Evolutionary conservation across 73 alveolate genomes (phyloP).

Genomic region (Paramecium tetraurelia): DNA sequence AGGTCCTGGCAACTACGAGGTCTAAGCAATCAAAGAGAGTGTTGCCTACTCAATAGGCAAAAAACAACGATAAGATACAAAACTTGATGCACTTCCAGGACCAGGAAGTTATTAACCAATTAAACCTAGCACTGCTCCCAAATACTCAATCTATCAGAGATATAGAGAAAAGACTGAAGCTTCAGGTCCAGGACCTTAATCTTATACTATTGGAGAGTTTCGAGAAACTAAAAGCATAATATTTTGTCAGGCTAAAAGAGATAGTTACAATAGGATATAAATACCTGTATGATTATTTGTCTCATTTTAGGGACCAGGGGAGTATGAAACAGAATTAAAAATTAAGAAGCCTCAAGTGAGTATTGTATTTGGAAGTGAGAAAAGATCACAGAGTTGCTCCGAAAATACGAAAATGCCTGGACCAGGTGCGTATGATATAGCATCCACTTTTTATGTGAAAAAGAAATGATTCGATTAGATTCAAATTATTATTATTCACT

Average conservation of each 20-base stretch:
- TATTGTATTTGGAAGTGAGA: slow-evolving; percentile 34
- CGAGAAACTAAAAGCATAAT: slow-evolving; percentile 6
- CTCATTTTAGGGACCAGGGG: slow-evolving; percentile 4
- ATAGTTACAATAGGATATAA: not conserved
- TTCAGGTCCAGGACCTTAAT: slow-evolving; percentile 31
- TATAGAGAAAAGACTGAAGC: not conserved
- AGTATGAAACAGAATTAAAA: not conserved
- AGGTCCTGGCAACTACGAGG: not conserved
- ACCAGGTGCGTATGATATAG: not conserved
- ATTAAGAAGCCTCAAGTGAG: not conserved
- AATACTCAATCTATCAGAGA: not conserved
- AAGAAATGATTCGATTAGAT: not conserved
- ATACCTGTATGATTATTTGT: not conserved
- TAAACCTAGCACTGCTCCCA: not conserved
- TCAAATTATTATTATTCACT: not conserved
- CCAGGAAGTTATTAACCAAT: slow-evolving; percentile 2
- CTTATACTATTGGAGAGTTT: not conserved
- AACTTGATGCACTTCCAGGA: not conserved
- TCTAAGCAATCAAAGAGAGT: not conserved
- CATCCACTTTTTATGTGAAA: not conserved
- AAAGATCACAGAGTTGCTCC: not conserved
- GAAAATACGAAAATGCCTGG: not conserved
- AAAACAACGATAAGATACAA: not conserved
- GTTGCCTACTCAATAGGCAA: not conserved
- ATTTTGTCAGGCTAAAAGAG: slow-evolving; percentile 14